Base-by-base conservation (phyloP, 306 rosid genomes). In the Crataegus laevigata region DNA sequence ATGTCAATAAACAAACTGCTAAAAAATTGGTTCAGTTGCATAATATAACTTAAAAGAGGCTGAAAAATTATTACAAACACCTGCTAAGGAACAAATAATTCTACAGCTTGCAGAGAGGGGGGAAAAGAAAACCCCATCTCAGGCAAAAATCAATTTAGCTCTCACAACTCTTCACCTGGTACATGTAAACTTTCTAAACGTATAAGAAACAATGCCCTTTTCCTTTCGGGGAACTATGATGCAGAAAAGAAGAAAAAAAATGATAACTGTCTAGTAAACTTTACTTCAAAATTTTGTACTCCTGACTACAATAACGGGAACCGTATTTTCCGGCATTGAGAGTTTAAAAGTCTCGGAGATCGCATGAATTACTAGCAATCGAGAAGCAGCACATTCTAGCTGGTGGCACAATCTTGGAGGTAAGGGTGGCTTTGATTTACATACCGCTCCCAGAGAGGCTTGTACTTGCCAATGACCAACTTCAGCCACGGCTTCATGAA, bases 401-500 rank as follows among this genome's bases (percentile, higher is more conserved):
- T 90, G 78, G 90, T 82, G 67, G 77, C 84, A 85, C 99, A 96
- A 85, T 87, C 85, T 87, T 81, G 88, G 78, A 96, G 88, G 84
- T 85, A 82, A 52, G 92, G 88, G 78, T 92, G 97, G 86, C 87
- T 88, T 78, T 78, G 94, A 81, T 96, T 90, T 80, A 96, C 83
- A 82, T 96, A 92, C 84, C 87, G 85, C 80, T 88, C 90, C 99
- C 99, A 96, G 19, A 96, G 73, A 67, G 90, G 92, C 89, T 83
- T 92, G 78, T 92, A 96, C 87, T 97, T 89, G 75, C 88, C 86
- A 60, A 92, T 92, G 61, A 84, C 99, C 84, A 92, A 80, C 91
- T 88, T 92, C 77, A 92, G 87, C 99, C 99, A 96, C 24, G 99
- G 99, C 84, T 96, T 96, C 98, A 96, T 96, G 82, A 89, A 90